Percentiles rank a stretch among this genome's conserved stretches.
phyloP scores from a whole-genome alignment of 2,329 filamentous ascomycete species.

The Juglanconis sp. region DNA sequence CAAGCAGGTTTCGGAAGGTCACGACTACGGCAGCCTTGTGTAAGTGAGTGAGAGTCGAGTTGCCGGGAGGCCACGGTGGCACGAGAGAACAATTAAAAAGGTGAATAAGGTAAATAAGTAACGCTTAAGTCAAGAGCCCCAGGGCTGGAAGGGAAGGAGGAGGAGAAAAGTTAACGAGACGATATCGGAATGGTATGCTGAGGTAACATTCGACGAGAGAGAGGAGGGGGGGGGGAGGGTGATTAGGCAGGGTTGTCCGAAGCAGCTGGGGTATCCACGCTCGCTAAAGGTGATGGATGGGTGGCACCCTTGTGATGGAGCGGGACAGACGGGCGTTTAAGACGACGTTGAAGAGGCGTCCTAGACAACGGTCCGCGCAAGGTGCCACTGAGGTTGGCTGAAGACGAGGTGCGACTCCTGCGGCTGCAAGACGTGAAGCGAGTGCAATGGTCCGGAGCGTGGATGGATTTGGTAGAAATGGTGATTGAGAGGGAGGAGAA shows the following conservation, averaged over 20 bases:
- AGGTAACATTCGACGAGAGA: constrained; percentile 13
- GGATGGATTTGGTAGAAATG: neutral
- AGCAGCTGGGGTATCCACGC: constrained; percentile 15
- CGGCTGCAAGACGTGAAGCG: neutral
- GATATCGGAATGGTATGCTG: constrained; percentile 17
- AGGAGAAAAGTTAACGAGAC: constrained; percentile 14
- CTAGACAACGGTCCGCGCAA: neutral
- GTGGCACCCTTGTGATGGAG: constrained; percentile 16
- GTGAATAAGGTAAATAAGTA: neutral
- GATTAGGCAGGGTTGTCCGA: constrained; percentile 11
- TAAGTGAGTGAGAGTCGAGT: constrained; percentile 4
- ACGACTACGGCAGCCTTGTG: constrained; percentile 15
- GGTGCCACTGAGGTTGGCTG: neutral
- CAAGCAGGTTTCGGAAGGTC: constrained; percentile 18
- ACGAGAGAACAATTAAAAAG: constrained; percentile 4
- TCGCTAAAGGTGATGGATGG: constrained; percentile 18
- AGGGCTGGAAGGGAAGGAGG: constrained; percentile 1
- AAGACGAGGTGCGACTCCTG: neutral
- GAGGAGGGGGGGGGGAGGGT: constrained; percentile 9
- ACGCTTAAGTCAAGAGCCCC: constrained; percentile 1
- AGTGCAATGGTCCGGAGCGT: neutral
- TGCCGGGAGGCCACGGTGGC: constrained; percentile 10
- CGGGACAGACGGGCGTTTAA: constrained; percentile 15
- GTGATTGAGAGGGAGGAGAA: neutral
- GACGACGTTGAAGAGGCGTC: neutral